Evolutionary conservation across 169 alveolate genomes (phyloP).

Genomic region (Besnoitia besnoiti): DNA sequence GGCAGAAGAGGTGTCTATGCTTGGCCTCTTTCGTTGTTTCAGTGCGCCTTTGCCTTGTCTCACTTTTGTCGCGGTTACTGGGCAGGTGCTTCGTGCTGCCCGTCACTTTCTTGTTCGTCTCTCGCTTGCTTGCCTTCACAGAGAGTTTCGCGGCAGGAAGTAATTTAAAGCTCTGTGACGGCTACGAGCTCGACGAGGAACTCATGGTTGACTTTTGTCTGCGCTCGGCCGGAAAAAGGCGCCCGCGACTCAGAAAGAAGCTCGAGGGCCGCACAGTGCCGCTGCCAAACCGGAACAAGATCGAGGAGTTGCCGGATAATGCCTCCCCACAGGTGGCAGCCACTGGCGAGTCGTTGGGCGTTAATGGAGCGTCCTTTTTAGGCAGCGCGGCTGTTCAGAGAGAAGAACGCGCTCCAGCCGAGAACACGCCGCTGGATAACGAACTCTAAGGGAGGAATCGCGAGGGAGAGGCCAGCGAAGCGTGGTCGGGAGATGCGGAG

Average conservation of each 20-base stretch:
- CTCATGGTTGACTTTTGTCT: slow-evolving; percentile 36
- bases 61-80: neutral
- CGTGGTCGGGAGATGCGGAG: too few species aligned
- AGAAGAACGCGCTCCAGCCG: too few species aligned
- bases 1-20: too few species aligned
- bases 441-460: too few species aligned
- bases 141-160: slow-evolving; percentile 36
- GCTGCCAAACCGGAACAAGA: neutral
- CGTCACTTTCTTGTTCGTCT: neutral
- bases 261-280: slow-evolving; percentile 30
- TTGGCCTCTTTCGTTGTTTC: too few species aligned
- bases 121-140: neutral
- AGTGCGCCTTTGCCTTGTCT: neutral
- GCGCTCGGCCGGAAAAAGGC: neutral
- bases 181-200: slow-evolving; percentile 21
- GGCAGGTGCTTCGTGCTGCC: neutral
- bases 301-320: neutral
- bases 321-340: too few species aligned
- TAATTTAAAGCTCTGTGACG: neutral
- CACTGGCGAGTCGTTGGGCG: too few species aligned
- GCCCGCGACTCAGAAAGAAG: neutral
- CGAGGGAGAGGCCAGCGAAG: too few species aligned
- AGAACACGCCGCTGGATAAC: too few species aligned
- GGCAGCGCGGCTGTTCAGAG: too few species aligned
- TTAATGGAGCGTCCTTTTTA: too few species aligned